A percentile compares a stretch with the other conserved stretches of the same genome.
These are phyloP conservation scores for Dictyostelium discoideum DNA, from an alignment of 78 protist genomes.

Conservation along the genomic window DNA sequence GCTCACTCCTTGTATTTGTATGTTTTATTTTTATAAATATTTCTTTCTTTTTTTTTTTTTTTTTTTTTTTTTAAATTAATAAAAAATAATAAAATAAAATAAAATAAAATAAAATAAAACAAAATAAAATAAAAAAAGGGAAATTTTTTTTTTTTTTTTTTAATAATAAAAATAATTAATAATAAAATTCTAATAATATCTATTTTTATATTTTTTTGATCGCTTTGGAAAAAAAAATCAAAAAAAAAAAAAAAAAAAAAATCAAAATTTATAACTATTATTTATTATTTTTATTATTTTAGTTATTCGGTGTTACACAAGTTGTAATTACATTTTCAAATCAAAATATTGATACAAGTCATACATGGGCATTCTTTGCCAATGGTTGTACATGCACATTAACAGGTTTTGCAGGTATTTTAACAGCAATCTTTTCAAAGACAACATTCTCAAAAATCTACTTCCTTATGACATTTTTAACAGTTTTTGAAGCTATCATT, in stretches of 20 bases:
- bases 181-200: too few species aligned
- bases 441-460: neutral
- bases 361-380: conserved; percentile 43
- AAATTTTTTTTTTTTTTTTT: too few species aligned
- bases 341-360: neutral
- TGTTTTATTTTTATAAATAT: too few species aligned
- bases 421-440: conserved; percentile 3
- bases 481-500: conserved; percentile 15
- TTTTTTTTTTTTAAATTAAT: neutral
- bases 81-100: neutral
- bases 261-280: too few species aligned
- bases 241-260: too few species aligned
- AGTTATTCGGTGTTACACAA: conserved; percentile 29
- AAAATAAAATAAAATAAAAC: too few species aligned
- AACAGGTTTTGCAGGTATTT: conserved; percentile 21
- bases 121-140: too few species aligned
- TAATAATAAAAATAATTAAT: too few species aligned
- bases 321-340: conserved; percentile 28
- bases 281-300: too few species aligned
- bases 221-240: neutral
- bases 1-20: neutral
- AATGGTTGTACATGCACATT: conserved; percentile 30
- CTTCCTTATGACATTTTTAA: conserved; percentile 2
- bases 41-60: too few species aligned
- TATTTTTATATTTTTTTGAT: neutral